A percentile compares a stretch with the other conserved stretches of the same genome.
These are phyloP conservation scores for Schoenoplectus tabernaemontani DNA, from an alignment of 202 grass and related monocot species.

Conservation along the genomic window DNA sequence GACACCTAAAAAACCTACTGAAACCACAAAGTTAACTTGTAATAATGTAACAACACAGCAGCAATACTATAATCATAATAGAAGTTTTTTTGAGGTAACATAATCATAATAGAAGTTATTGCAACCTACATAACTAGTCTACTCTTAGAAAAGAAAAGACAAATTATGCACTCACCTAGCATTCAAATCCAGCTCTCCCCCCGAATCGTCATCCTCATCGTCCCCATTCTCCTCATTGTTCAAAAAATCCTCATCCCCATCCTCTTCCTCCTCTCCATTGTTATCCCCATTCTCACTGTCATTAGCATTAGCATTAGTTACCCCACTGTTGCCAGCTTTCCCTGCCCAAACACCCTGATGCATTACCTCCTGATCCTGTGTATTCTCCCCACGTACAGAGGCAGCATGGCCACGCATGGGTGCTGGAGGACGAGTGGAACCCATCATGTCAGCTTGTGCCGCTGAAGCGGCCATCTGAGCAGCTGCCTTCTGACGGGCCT, in stretches of 20 bases:
- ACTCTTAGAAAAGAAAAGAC: background rate
- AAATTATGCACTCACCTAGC: constrained; percentile 42
- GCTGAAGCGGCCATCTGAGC: constrained; percentile 54
- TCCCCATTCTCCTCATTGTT: constrained; percentile 84
- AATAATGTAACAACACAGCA: background rate
- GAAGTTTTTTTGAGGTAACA: no score
- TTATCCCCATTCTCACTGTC: constrained; percentile 68
- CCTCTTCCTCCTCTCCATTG: constrained; percentile 71
- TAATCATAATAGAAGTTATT: background rate
- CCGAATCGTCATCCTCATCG: constrained; percentile 54
- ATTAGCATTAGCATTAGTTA: constrained; percentile 30
- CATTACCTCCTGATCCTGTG: constrained; percentile 39
- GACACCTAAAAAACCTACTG: constrained; percentile 11
- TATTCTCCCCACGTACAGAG: constrained; percentile 45
- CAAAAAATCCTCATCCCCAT: constrained; percentile 84
- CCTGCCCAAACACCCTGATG: constrained; percentile 14
- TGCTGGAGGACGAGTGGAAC: constrained; percentile 13
- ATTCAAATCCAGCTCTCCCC: constrained; percentile 79
- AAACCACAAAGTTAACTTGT: background rate
- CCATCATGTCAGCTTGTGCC: constrained; percentile 49
- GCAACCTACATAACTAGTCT: background rate
- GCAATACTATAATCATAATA: no score
- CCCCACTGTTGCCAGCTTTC: constrained; percentile 14
- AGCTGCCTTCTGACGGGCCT: constrained; percentile 58
- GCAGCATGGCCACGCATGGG: constrained; percentile 52